phyloP scores from a whole-genome alignment of 1,284 basidiomycete genomes.

The Abortiporus biennis region DNA sequence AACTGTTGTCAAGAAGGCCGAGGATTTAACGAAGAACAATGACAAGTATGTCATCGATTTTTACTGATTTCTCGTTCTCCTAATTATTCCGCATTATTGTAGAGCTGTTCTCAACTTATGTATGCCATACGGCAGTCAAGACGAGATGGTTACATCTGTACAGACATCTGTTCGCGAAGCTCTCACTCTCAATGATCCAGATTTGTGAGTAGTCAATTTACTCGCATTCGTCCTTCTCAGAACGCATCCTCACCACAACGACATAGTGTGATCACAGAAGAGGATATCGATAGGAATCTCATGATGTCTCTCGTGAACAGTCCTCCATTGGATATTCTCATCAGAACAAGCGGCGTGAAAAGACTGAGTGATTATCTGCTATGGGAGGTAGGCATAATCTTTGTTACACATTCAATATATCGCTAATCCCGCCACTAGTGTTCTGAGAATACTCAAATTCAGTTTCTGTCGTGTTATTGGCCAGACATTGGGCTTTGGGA shows the following conservation, averaged over 20 bases:
- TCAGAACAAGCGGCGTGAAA: constrained; percentile 90
- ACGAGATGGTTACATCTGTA: constrained; percentile 86
- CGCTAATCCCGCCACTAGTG: constrained; percentile 37
- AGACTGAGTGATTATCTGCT: constrained; percentile 90
- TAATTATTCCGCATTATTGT: neutral
- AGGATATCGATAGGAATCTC: constrained; percentile 59
- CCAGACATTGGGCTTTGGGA: constrained; percentile 90
- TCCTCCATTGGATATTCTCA: constrained; percentile 84
- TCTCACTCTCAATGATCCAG: constrained; percentile 28
- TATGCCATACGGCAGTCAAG: constrained; percentile 89
- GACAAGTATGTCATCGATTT: constrained; percentile 42
- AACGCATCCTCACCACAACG: neutral
- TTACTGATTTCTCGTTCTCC: neutral
- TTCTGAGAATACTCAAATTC: constrained; percentile 82
- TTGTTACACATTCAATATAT: constrained; percentile 1
- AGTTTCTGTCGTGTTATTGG: constrained; percentile 91
- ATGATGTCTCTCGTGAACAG: constrained; percentile 63
- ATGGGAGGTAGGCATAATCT: constrained; percentile 72
- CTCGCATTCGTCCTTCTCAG: neutral
- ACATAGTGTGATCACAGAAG: constrained; percentile 53
- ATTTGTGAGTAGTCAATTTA: constrained; percentile 7
- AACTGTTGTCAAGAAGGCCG: constrained; percentile 67
- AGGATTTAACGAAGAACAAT: constrained; percentile 76
- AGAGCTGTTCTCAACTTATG: constrained; percentile 92
- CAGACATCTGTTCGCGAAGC: constrained; percentile 48